Base-by-base conservation (phyloP, 2,329 filamentous ascomycete species). In the Penicillium sp. region DNA sequence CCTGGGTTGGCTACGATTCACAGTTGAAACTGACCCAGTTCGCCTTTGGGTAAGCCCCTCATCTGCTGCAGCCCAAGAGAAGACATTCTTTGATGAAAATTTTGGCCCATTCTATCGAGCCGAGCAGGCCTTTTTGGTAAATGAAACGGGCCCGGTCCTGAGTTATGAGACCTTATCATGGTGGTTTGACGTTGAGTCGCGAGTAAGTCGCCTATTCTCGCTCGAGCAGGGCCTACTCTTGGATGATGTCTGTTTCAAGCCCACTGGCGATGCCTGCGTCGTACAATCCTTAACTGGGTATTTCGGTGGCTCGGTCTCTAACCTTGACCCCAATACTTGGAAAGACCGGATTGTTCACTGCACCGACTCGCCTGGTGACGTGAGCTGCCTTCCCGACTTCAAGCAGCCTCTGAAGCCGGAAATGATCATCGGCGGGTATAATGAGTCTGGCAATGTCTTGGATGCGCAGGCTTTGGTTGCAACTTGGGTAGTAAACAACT, bases 91-190 rank as follows among this genome's bases (percentile, higher is more conserved):
- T 63, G 96, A 99, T 71, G 74, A 84, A 35, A 92, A 91, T 66
- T 99, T 99, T 71, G 96, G 95, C 0, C 92, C 93, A 0, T 99
- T 99, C 70, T 99, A 95, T 76, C 90, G 95, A 42, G 90, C 93
- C 0, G 90, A 99, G 73, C 95, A 99, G 76, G 86, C 88, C 0
- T 99, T 99, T 73, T 75, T 99, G 14, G 91, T 98, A 60, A 99
- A 98, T 62, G 93, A 84, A 0, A 82, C 87, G 3, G 87, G 89
- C 0, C 90, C 91, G 0, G 91, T 98, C 1, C 78, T 99, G 55
- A 92, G 85, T 73, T 95, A 96, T 64, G 91, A 97, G 9, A 97
- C 90, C 0, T 80, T 99, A 10, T 79, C 83, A 26, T 99, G 95
- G 95, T 98, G 93, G 95, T 90, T 95, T 70, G 90, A 87, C 59